phyloP scores from a whole-genome alignment of 2,329 filamentous ascomycete species.

The Alternaria postmessia region DNA sequence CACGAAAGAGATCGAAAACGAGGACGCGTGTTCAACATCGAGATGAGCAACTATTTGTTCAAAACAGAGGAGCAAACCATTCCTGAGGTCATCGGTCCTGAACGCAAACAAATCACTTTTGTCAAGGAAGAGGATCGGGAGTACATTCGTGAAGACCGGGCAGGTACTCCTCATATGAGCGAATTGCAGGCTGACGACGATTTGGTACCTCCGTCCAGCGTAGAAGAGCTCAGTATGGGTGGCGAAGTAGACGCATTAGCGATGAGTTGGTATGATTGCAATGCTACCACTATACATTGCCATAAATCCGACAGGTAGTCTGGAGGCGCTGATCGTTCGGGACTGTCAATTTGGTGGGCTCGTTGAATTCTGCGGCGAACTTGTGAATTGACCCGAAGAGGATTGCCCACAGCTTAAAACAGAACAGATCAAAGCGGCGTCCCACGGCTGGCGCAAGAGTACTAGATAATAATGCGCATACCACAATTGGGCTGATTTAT shows the following conservation, averaged over 20 bases:
- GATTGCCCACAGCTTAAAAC: not conserved
- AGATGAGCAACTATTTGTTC: not conserved
- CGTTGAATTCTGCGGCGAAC: not conserved
- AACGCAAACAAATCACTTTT: slow-evolving; percentile 31
- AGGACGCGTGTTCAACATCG: not conserved
- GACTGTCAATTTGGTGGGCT: not conserved
- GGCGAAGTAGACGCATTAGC: not conserved
- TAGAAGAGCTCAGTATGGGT: slow-evolving; percentile 20
- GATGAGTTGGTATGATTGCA: not conserved
- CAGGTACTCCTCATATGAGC: slow-evolving; percentile 36
- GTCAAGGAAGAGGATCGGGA: slow-evolving; percentile 33
- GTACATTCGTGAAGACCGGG: slow-evolving; percentile 24
- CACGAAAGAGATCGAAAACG: slow-evolving; percentile 15
- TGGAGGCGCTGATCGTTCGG: not conserved
- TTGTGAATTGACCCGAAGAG: not conserved
- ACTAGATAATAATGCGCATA: too few species aligned
- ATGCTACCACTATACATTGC: not conserved
- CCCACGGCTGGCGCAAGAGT: too few species aligned
- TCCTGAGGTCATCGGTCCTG: slow-evolving; percentile 12
- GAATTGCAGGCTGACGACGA: slow-evolving; percentile 30
- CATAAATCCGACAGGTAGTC: not conserved
- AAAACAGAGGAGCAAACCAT: not conserved
- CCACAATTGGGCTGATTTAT: too few species aligned
- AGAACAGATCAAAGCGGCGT: too few species aligned
- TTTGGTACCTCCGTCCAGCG: slow-evolving; percentile 5